A percentile compares a stretch with the other conserved stretches of the same genome.
Evolutionary conservation across 2,329 filamentous ascomycete genomes (phyloP).

Genomic region (Penicillium vulpinum): DNA sequence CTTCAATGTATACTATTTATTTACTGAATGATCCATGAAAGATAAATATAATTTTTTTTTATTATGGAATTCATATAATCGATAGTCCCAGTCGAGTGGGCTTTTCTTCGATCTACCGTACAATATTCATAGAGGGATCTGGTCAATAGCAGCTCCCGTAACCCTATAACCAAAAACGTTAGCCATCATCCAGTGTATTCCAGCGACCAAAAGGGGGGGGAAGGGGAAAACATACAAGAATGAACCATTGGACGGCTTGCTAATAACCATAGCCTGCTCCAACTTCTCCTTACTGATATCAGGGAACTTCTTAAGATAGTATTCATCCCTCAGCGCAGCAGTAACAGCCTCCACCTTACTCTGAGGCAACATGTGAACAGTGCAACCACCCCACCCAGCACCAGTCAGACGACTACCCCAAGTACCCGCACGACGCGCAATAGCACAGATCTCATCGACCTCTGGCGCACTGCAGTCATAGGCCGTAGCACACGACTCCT

Average conservation of each 20-base stretch:
- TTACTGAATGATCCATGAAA: background rate
- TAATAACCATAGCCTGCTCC: constrained; percentile 80
- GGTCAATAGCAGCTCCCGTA: constrained; percentile 39
- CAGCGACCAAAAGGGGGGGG: background rate
- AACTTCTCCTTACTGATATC: constrained; percentile 71
- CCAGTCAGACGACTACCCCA: constrained; percentile 87
- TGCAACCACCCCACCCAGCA: constrained; percentile 96
- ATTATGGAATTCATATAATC: background rate
- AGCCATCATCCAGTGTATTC: constrained; percentile 4
- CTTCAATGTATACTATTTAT: background rate
- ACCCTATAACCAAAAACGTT: constrained; percentile 29
- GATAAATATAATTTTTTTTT: background rate
- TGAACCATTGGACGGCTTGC: constrained; percentile 63
- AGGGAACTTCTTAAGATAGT: constrained; percentile 73
- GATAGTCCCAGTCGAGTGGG: background rate
- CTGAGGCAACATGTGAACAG: constrained; percentile 85
- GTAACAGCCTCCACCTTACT: constrained; percentile 77
- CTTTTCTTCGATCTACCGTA: constrained; percentile 1
- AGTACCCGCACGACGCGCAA: constrained; percentile 75
- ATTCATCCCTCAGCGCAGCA: constrained; percentile 74
- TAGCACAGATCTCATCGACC: constrained; percentile 81
- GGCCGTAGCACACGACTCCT: constrained; percentile 78
- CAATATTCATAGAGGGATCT: constrained; percentile 30
- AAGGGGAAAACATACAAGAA: constrained; percentile 38
- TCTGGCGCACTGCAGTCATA: constrained; percentile 94